Conservation (phyloP, 2,329 filamentous ascomycete species). For the Chrysosporium keratinophilum region DNA sequence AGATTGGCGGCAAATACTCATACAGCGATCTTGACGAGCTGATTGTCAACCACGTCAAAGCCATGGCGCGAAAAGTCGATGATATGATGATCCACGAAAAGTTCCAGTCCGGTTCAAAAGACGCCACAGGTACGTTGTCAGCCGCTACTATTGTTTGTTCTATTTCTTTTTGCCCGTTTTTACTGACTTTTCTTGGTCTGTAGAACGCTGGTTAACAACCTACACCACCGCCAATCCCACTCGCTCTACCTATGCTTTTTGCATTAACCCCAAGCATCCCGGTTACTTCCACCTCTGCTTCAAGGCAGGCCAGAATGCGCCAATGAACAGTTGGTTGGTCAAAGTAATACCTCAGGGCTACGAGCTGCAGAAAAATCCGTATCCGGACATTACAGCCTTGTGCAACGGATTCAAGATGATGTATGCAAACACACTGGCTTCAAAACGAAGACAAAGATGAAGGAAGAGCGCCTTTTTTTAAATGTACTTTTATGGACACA, state of each 20-base stretch:
- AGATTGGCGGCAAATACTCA: constrained; percentile 76
- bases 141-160: background rate
- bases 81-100: constrained; percentile 94
- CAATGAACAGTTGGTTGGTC: constrained; percentile 68
- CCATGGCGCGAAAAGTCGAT: constrained; percentile 94
- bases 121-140: constrained; percentile 65
- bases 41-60: constrained; percentile 93
- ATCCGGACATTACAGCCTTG: constrained; percentile 87
- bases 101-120: constrained; percentile 70
- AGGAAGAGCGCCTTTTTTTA: background rate
- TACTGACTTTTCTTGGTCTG: background rate
- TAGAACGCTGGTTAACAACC: constrained; percentile 90
- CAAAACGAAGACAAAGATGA: constrained; percentile 12
- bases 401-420: constrained; percentile 96
- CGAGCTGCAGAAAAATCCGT: constrained; percentile 76
- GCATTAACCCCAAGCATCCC: constrained; percentile 80
- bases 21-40: constrained; percentile 95
- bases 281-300: constrained; percentile 96
- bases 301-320: constrained; percentile 71
- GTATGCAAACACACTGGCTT: constrained; percentile 53
- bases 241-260: constrained; percentile 89
- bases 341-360: constrained; percentile 89
- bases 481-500: constrained; percentile 6
- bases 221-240: constrained; percentile 95
- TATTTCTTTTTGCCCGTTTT: background rate